A percentile compares a stretch with the other conserved stretches of the same genome.
phyloP scores from a whole-genome alignment of 2,329 filamentous ascomycete genomes.

The Botrytis sinoallii region DNA sequence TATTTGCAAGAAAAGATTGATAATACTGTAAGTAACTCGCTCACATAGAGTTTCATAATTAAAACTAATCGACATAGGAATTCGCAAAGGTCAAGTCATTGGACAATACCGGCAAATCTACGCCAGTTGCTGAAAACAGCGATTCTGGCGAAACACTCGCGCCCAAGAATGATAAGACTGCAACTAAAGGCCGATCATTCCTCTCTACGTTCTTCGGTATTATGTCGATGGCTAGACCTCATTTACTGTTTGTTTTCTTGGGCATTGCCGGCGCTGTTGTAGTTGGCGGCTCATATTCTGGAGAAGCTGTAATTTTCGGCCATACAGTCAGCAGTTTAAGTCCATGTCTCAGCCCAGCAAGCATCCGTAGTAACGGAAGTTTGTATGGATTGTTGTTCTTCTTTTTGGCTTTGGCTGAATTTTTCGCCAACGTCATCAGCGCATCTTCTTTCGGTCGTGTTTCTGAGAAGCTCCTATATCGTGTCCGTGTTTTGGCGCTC shows the following conservation, averaged over 20 bases:
- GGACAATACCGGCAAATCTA: neutral
- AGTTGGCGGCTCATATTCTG: slow-evolving; percentile 53
- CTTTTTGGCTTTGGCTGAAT: slow-evolving; percentile 52
- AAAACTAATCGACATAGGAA: neutral
- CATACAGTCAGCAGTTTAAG: slow-evolving; percentile 51
- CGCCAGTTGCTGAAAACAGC: neutral
- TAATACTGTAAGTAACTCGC: neutral
- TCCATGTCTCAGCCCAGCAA: slow-evolving; percentile 40
- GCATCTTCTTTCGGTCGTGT: slow-evolving; percentile 51
- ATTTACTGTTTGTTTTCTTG: slow-evolving; percentile 6
- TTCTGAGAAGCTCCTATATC: slow-evolving; percentile 63
- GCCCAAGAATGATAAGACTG: neutral
- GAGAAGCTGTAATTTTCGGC: slow-evolving; percentile 55
- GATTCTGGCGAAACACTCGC: neutral
- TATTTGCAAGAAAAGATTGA: slow-evolving; percentile 4
- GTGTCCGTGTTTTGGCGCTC: slow-evolving; percentile 50
- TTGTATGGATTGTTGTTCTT: slow-evolving; percentile 46
- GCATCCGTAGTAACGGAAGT: slow-evolving; percentile 34
- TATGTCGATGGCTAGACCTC: slow-evolving; percentile 12
- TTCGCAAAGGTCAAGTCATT: slow-evolving; percentile 5
- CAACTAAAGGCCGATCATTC: neutral
- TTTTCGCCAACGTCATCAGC: slow-evolving; percentile 60
- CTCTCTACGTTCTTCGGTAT: slow-evolving; percentile 12
- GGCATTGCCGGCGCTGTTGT: slow-evolving; percentile 40
- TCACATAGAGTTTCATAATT: neutral